A percentile compares a stretch with the other conserved stretches of the same genome.
These are phyloP conservation scores for Lathyrus aphaca DNA, from an alignment of 306 rosid species.

Conservation along the genomic window DNA sequence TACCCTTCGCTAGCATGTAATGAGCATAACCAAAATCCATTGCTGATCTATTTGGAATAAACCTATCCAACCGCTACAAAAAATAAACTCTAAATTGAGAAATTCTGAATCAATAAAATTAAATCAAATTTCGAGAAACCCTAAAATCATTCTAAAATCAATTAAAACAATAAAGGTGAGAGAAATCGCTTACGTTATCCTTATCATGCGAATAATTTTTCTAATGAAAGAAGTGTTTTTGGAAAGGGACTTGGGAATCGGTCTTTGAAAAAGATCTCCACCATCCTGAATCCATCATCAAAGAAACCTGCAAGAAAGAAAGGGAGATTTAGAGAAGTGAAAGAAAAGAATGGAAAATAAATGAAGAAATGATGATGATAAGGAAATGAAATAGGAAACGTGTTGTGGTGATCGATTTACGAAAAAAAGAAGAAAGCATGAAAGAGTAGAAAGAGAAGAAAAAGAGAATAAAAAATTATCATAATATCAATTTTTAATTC, in stretches of 20 bases:
- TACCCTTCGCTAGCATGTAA: constrained; percentile 55
- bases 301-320: constrained; percentile 12
- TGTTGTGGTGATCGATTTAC: neutral
- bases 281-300: constrained; percentile 39
- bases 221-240: constrained; percentile 17
- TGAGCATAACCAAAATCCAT: constrained; percentile 58
- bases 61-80: constrained; percentile 52
- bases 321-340: neutral
- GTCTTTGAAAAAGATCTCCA: constrained; percentile 38
- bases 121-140: neutral
- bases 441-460: no score
- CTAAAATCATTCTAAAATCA: neutral
- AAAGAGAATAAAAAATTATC: no score
- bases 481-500: no score
- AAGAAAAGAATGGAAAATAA: neutral
- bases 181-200: constrained; percentile 49
- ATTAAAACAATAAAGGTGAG: no score
- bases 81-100: neutral
- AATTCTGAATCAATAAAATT: neutral
- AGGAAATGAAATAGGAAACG: neutral
- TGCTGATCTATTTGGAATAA: constrained; percentile 58
- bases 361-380: neutral
- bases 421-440: no score
- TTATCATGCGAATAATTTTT: constrained; percentile 33
- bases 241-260: constrained; percentile 26